Percentiles rank a stretch among this genome's conserved stretches.
phyloP scores from a whole-genome alignment of 352 stramenopile genomes.

The Plasmopara viticola region DNA sequence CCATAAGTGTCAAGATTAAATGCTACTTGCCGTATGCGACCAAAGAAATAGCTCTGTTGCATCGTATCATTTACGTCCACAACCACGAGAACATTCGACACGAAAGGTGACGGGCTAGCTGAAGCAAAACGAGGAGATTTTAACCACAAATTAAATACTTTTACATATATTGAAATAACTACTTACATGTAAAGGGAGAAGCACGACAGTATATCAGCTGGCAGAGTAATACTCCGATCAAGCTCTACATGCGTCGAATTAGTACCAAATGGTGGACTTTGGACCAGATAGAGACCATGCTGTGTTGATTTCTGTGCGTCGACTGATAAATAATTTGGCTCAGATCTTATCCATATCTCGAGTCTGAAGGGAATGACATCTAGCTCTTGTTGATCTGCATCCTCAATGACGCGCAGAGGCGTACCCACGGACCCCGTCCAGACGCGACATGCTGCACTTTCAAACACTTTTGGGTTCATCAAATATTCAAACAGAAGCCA shows the following conservation, averaged over 20 bases:
- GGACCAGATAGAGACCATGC: slow-evolving; percentile 22
- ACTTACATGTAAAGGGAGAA: slow-evolving; percentile 51
- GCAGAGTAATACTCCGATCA: slow-evolving; percentile 25
- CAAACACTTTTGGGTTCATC: slow-evolving; percentile 21
- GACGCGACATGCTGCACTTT: slow-evolving; percentile 32
- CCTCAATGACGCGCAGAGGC: slow-evolving; percentile 24
- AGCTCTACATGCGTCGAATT: slow-evolving; percentile 4
- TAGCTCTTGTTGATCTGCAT: slow-evolving; percentile 24
- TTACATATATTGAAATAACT: not conserved
- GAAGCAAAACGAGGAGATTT: not conserved
- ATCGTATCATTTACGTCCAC: slow-evolving; percentile 30
- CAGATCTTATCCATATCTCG: slow-evolving; percentile 20
- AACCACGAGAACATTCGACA: slow-evolving; percentile 38
- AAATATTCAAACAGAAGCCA: not conserved
- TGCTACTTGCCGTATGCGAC: slow-evolving; percentile 11
- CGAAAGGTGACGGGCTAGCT: slow-evolving; percentile 49
- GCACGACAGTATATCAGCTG: slow-evolving; percentile 21
- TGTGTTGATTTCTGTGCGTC: slow-evolving; percentile 5
- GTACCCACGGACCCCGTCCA: slow-evolving; percentile 32
- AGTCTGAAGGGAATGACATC: slow-evolving; percentile 20
- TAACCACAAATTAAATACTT: too few relatives aligned
- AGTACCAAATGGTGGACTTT: slow-evolving; percentile 1
- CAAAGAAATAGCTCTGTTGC: slow-evolving; percentile 59
- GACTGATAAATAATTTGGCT: slow-evolving; percentile 1
- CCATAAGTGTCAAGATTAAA: not conserved